phyloP scores from a whole-genome alignment of 192 early-diverging fungal genomes.

The Rhizophagus clarus region DNA sequence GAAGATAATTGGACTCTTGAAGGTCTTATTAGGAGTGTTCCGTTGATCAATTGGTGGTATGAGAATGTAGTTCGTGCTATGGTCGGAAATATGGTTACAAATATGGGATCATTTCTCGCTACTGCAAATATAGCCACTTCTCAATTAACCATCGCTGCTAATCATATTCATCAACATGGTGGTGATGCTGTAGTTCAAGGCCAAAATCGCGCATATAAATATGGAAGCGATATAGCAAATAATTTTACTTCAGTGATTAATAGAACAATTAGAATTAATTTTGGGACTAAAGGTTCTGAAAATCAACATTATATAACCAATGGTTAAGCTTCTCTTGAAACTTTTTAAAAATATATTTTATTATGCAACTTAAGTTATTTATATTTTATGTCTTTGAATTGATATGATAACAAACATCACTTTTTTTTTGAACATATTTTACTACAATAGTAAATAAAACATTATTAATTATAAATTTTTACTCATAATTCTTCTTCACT shows the following conservation, averaged over 20 bases:
- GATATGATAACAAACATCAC: not conserved
- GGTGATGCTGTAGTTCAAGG: not conserved
- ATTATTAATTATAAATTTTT: not conserved
- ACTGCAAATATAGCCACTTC: conserved; percentile 47
- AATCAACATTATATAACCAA: not conserved
- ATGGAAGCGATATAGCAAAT: not conserved
- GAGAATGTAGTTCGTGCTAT: conserved; percentile 53
- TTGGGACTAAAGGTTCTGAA: not conserved
- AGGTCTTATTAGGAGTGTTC: conserved; percentile 56
- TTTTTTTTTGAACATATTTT: not conserved
- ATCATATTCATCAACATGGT: conserved; percentile 29
- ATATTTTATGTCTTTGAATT: not conserved
- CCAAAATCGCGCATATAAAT: not conserved
- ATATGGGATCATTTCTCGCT: conserved; percentile 52
- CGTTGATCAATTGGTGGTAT: conserved; percentile 60
- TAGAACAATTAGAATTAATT: not conserved
- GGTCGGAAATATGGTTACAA: conserved; percentile 49
- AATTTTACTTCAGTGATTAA: not conserved
- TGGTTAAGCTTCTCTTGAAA: not conserved
- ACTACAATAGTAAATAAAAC: not conserved
- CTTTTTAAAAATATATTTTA: not conserved
- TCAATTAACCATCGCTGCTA: conserved; percentile 38
- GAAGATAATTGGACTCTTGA: conserved; percentile 64
- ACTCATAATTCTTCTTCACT: conserved; percentile 46
- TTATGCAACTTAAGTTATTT: too few species aligned